Percentiles rank a stretch among this genome's conserved stretches.
These are phyloP conservation scores for Oemleria cerasiformis DNA, from an alignment of 306 rosid genomes.

Conservation along the genomic window DNA sequence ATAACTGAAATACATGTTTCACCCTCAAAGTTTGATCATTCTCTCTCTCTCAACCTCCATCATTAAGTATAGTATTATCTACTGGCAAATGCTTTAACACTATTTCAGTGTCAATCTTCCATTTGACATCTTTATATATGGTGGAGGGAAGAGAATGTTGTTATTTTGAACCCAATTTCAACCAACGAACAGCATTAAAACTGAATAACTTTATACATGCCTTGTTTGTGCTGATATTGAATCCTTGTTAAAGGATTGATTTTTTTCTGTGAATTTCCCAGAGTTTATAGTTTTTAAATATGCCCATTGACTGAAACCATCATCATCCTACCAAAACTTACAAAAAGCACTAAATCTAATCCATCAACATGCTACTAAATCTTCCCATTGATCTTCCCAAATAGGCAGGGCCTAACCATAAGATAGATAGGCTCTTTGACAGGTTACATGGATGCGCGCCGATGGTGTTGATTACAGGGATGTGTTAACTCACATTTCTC, in stretches of 20 bases:
- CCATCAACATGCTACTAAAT: too few relatives aligned
- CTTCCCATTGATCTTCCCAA: neutral
- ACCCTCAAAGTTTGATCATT: constrained; percentile 4
- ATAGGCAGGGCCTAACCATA: neutral
- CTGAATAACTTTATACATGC: neutral
- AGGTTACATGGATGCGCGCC: neutral
- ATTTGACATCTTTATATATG: neutral
- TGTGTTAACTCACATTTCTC: neutral
- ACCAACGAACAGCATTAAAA: neutral
- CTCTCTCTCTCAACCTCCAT: neutral
- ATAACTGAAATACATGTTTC: neutral
- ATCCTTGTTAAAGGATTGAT: neutral
- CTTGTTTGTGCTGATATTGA: neutral
- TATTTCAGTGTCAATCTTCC: neutral
- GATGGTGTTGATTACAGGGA: neutral
- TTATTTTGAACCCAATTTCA: neutral
- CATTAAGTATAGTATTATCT: neutral
- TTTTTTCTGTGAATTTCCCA: neutral
- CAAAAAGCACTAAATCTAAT: neutral
- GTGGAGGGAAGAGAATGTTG: neutral
- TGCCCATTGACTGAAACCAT: neutral
- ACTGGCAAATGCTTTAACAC: neutral
- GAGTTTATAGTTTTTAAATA: neutral
- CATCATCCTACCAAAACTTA: neutral
- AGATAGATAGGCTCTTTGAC: neutral